Percentiles rank a stretch among this genome's conserved stretches.
Evolutionary conservation across 352 stramenopile genomes (phyloP).

Genomic region (Blastocystis sp.): DNA sequence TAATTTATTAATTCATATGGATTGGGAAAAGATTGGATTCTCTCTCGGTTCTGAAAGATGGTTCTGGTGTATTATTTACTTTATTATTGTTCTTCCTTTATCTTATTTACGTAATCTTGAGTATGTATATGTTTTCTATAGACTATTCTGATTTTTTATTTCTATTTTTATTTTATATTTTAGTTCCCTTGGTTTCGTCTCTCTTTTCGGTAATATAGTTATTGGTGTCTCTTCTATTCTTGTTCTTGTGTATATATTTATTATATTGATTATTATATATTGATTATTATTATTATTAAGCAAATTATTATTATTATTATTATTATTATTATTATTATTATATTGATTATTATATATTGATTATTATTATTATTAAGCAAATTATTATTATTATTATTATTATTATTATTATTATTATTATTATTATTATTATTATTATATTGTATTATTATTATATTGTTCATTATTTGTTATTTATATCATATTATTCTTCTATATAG

Average conservation of each 20-base stretch:
- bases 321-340: too few relatives aligned
- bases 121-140: neutral
- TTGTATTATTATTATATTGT: neutral
- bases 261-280: too few relatives aligned
- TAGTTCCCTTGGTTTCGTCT: too few relatives aligned
- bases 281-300: too few relatives aligned
- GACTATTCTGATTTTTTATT: too few relatives aligned
- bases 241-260: too few relatives aligned
- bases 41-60: slow-evolving; percentile 9
- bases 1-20: too few relatives aligned
- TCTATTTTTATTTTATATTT: too few relatives aligned
- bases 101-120: slow-evolving; percentile 11
- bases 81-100: slow-evolving; percentile 4
- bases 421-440: slow-evolving; percentile 13
- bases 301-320: too few relatives aligned
- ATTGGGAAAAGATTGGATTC: slow-evolving; percentile 4
- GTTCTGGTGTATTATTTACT: slow-evolving; percentile 30
- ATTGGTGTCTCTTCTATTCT: too few relatives aligned
- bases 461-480: neutral
- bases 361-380: neutral
- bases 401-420: slow-evolving; percentile 21
- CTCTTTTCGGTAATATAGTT: too few relatives aligned
- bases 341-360: too few relatives aligned
- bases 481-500: neutral
- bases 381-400: slow-evolving; percentile 26